phyloP scores from a whole-genome alignment of 192 early-diverging fungal species.

The Funneliformis geosporum region DNA sequence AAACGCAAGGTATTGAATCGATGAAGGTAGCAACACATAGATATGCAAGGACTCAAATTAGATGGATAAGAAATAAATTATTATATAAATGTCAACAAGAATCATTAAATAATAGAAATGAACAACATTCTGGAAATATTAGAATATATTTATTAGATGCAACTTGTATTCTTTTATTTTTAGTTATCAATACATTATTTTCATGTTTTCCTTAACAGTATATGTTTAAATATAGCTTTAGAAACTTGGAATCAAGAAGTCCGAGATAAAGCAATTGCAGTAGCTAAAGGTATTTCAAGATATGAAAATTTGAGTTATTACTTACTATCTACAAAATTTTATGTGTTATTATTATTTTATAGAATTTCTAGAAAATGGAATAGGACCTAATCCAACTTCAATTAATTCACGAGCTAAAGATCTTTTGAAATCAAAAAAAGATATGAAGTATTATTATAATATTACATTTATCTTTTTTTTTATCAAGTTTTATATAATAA shows the following conservation, averaged over 20 bases:
- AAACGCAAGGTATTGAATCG: slow-evolving; percentile 59
- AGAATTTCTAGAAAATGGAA: neutral
- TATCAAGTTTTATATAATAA: slow-evolving; percentile 26
- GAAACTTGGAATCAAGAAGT: slow-evolving; percentile 59
- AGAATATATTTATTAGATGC: slow-evolving; percentile 74
- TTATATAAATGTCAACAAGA: slow-evolving; percentile 45
- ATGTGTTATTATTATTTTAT: neutral
- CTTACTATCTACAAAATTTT: neutral
- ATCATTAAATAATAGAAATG: neutral
- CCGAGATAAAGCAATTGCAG: slow-evolving; percentile 49
- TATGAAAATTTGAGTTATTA: neutral
- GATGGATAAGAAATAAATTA: slow-evolving; percentile 83
- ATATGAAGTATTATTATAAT: slow-evolving; percentile 40
- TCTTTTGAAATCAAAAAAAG: slow-evolving; percentile 38
- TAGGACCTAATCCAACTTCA: slow-evolving; percentile 31
- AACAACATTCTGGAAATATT: neutral
- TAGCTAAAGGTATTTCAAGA: slow-evolving; percentile 50
- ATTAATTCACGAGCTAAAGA: slow-evolving; percentile 34
- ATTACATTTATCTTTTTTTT: slow-evolving; percentile 8
- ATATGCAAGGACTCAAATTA: slow-evolving; percentile 82
- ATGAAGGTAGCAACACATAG: slow-evolving; percentile 90
- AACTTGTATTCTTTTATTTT: slow-evolving; percentile 45
- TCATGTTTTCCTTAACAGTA: neutral
- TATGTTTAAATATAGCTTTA: slow-evolving; percentile 41
- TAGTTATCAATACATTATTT: neutral